Evolutionary conservation across 805 yeast genomes (phyloP).

Genomic region (Ogataea pini): DNA sequence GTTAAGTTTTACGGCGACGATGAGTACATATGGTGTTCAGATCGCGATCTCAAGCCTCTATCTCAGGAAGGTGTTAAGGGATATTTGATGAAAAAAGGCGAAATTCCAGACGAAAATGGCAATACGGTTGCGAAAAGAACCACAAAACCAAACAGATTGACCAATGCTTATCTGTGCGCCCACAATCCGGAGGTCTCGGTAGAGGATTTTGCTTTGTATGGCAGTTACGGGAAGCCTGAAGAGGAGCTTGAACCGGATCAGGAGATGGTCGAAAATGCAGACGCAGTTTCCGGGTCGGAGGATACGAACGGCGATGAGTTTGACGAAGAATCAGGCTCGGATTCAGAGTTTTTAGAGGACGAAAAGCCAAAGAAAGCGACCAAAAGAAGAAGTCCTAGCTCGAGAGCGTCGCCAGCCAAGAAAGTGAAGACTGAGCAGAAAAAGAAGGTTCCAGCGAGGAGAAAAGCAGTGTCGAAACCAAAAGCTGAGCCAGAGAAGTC

Average conservation of each 20-base stretch:
- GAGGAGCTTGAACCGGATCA: constrained; percentile 6
- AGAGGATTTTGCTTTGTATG: constrained; percentile 46
- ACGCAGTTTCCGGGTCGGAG: constrained; percentile 28
- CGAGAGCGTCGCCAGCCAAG: constrained; percentile 10
- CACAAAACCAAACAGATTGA: constrained; percentile 28
- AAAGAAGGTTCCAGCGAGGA: constrained; percentile 24
- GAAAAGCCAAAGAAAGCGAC: not conserved
- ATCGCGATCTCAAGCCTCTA: constrained; percentile 51
- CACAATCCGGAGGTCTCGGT: constrained; percentile 44
- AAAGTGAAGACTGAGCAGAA: constrained; percentile 16
- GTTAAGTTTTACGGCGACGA: constrained; percentile 74
- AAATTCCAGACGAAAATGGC: constrained; percentile 38
- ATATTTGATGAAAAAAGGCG: constrained; percentile 31
- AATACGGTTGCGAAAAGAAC: constrained; percentile 55
- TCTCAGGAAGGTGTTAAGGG: constrained; percentile 41
- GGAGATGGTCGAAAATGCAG: constrained; percentile 3
- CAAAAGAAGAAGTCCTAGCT: not conserved
- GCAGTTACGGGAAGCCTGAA: constrained; percentile 37
- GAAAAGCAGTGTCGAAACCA: constrained; percentile 17
- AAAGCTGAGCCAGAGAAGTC: constrained; percentile 2
- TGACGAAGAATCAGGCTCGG: constrained; percentile 3
- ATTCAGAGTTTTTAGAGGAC: constrained; percentile 2
- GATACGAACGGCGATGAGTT: constrained; percentile 21
- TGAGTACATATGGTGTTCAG: constrained; percentile 66
- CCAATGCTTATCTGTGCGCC: constrained; percentile 34